Base-by-base conservation (phyloP, 2,329 filamentous ascomycete species). In the Blastomyces parvus region DNA sequence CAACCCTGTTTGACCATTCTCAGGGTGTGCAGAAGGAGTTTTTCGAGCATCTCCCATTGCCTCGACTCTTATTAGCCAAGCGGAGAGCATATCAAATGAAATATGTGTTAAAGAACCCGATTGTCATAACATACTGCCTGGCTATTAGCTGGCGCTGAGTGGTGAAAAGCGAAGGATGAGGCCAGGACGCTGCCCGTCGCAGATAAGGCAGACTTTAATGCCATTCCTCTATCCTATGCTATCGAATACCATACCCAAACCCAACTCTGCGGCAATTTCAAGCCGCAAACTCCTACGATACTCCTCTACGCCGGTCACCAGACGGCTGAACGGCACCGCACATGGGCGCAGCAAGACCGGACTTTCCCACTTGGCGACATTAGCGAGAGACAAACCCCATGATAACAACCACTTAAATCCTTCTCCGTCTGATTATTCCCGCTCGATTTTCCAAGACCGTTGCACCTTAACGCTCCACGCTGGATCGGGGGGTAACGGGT, bases 401-500 rank as follows among this genome's bases (percentile, higher is more conserved):
- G 70, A 72, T 44, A 64, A 70, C 19, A 76, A 85, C 5, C 88
- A 87, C 66, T 83, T 97, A 25, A 89, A 96, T 73, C 93, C 93
- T 2, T 73, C 84, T 0, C 91, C 92, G 0, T 88, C 91, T 70
- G 91, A 96, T 75, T 97, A 95, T 76, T 84, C 89, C 19, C 81
- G 87, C 40, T 86, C 90, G 3, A 88, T 87, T 55, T 99, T 99
- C 72, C 87, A 90, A 63, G 94, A 99, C 77, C 88, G 90, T 73
- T 92, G 92, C 62, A 84, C 85, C 8, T 77, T 97, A 36, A 89
- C 85, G 0, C 76, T 97, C 2, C 83, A 88, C 69, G 89, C 92
- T 22, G 94, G 94, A 9, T 78, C 81, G 1, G 94, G 94, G 33
- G 94, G 94, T 9, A 87, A 94, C 72, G 94, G 94, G 66, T 99